These are phyloP conservation scores for Phyllosticta citriasiana DNA, from an alignment of 2,329 filamentous ascomycete genomes.

Conservation along the genomic window DNA sequence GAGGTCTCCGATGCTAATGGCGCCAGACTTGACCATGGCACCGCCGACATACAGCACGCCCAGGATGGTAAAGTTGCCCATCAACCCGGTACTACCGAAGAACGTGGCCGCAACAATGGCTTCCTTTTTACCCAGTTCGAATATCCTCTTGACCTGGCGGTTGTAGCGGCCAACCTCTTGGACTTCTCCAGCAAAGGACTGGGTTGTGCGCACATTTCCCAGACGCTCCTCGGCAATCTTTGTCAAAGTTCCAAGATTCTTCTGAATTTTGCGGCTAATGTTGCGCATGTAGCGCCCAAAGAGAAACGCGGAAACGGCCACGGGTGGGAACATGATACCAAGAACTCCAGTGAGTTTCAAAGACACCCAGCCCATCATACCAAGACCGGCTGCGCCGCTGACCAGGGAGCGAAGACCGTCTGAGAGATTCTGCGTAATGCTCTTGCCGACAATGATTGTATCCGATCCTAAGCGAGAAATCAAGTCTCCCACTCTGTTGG, in stretches of 20 bases:
- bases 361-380: slow-evolving; percentile 92
- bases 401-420: slow-evolving; percentile 89
- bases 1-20: slow-evolving; percentile 82
- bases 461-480: slow-evolving; percentile 94
- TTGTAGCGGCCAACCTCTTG: slow-evolving; percentile 90
- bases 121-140: slow-evolving; percentile 76
- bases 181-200: slow-evolving; percentile 89
- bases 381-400: slow-evolving; percentile 80
- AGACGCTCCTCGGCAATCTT: slow-evolving; percentile 98
- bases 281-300: slow-evolving; percentile 85
- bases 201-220: slow-evolving; percentile 91
- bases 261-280: slow-evolving; percentile 84
- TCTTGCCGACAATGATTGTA: slow-evolving; percentile 96
- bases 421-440: slow-evolving; percentile 93
- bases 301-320: slow-evolving; percentile 82
- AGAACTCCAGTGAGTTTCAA: slow-evolving; percentile 82
- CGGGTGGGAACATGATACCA: slow-evolving; percentile 77
- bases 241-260: slow-evolving; percentile 81
- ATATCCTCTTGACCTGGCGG: slow-evolving; percentile 82
- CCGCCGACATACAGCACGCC: slow-evolving; percentile 84
- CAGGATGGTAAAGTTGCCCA: slow-evolving; percentile 93
- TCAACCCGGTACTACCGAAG: slow-evolving; percentile 76
- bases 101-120: slow-evolving; percentile 84
- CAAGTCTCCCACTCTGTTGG: slow-evolving; percentile 89
- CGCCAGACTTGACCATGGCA: slow-evolving; percentile 74